Evolutionary conservation across 495 filamentous ascomycete species (phyloP).

Genomic region (Rusavskia elegans): DNA sequence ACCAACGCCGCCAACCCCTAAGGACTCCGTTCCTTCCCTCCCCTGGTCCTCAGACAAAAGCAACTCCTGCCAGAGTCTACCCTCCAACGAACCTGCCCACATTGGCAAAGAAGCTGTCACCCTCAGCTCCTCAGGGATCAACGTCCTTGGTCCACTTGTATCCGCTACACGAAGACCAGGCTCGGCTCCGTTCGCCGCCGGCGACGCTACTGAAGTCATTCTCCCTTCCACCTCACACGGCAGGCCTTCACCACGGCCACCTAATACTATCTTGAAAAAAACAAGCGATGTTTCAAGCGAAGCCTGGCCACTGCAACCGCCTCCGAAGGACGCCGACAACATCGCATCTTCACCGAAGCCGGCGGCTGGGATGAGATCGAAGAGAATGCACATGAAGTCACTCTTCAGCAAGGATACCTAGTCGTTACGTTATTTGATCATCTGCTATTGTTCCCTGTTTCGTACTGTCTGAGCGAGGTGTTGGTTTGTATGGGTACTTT

Average conservation of each 20-base stretch:
- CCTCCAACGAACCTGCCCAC: not conserved
- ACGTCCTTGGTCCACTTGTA: constrained; percentile 10
- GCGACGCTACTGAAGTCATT: not conserved
- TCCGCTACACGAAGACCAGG: constrained; percentile 6
- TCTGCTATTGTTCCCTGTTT: not conserved
- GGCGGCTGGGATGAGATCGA: not conserved
- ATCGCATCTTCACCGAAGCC: not conserved
- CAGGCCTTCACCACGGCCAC: not conserved
- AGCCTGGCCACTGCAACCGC: not conserved
- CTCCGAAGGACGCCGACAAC: no score
- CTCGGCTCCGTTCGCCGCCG: not conserved
- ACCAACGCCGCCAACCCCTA: not conserved
- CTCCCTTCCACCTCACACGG: no score
- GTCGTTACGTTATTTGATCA: not conserved
- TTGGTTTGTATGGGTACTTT: not conserved
- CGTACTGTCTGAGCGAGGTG: not conserved
- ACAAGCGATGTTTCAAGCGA: not conserved
- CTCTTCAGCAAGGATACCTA: not conserved
- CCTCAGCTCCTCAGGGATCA: constrained; percentile 6
- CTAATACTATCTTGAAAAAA: not conserved
- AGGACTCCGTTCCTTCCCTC: not conserved
- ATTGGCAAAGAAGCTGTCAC: constrained; percentile 6
- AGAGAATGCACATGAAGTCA: not conserved
- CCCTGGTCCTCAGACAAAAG: not conserved
- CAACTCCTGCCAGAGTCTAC: not conserved